phyloP scores from a whole-genome alignment of 306 rosid species.

The Cicer yamashitae region DNA sequence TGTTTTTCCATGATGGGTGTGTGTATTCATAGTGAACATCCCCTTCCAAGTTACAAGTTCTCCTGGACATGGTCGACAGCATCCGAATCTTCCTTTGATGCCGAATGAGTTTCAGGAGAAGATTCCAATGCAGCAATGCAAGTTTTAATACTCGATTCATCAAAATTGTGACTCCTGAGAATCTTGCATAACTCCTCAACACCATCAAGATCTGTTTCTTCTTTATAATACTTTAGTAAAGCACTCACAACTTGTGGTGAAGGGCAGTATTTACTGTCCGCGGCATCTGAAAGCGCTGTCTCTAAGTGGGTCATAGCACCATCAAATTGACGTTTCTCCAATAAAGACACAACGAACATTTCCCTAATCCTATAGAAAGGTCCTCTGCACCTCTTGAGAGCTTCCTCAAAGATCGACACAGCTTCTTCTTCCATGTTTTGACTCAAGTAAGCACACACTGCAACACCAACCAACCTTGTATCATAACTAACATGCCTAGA shows the following conservation, averaged over 20 bases:
- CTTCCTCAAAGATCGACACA: slow-evolving; percentile 53
- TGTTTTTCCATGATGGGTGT: not conserved
- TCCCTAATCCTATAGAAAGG: slow-evolving; percentile 66
- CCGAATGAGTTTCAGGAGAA: slow-evolving; percentile 47
- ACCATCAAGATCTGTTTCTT: slow-evolving; percentile 60
- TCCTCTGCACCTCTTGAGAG: slow-evolving; percentile 55
- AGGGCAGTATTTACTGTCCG: slow-evolving; percentile 55
- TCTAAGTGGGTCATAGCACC: slow-evolving; percentile 64
- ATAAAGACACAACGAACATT: slow-evolving; percentile 61
- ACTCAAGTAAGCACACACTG: slow-evolving; percentile 61
- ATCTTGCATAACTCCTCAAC: slow-evolving; percentile 66
- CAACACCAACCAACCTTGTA: slow-evolving; percentile 55
- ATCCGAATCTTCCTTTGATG: slow-evolving; percentile 49
- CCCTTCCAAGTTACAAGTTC: slow-evolving; percentile 1
- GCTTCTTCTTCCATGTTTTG: slow-evolving; percentile 71
- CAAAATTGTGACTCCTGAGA: slow-evolving; percentile 59
- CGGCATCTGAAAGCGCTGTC: slow-evolving; percentile 55
- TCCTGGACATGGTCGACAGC: slow-evolving; percentile 9
- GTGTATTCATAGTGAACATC: slow-evolving; percentile 17
- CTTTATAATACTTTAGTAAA: slow-evolving; percentile 69
- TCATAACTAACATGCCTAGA: slow-evolving; percentile 60
- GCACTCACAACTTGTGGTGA: slow-evolving; percentile 49
- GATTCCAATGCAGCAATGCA: slow-evolving; percentile 52
- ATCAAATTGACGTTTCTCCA: slow-evolving; percentile 54
- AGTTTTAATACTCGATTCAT: slow-evolving; percentile 57